These are phyloP conservation scores for Syzygium malaccense DNA, from an alignment of 441 rosid genomes.

Conservation along the genomic window DNA sequence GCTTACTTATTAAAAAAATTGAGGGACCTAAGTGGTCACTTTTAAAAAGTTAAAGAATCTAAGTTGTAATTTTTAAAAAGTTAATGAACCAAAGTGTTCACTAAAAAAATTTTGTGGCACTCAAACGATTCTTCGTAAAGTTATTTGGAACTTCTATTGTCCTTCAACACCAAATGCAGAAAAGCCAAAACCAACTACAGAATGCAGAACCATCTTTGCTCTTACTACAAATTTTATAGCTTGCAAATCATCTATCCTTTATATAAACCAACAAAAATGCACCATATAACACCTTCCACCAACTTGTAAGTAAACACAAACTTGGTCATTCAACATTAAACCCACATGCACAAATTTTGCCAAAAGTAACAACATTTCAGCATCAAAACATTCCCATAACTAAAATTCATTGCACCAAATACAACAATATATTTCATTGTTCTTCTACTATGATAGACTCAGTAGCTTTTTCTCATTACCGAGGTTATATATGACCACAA, in stretches of 20 bases:
- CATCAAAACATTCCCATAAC: too few species aligned
- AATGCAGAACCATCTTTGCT: neutral
- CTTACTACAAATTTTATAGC: accelerated
- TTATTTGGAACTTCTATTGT: neutral
- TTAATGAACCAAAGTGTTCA: neutral
- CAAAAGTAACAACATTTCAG: too few species aligned
- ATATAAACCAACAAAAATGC: neutral
- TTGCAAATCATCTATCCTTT: neutral
- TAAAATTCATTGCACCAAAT: neutral
- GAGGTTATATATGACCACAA: neutral
- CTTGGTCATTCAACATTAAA: accelerated
- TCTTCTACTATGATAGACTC: neutral
- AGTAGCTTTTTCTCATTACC: too few species aligned
- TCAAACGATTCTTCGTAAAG: too few species aligned
- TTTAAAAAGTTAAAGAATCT: neutral
- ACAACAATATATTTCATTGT: too few species aligned
- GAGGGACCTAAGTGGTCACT: neutral
- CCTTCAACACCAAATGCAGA: too few species aligned
- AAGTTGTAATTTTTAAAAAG: too few species aligned
- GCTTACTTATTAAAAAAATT: neutral
- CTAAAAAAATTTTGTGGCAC: neutral
- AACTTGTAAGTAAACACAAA: neutral
- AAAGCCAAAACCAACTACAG: neutral
- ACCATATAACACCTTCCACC: neutral
- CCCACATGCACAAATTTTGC: neutral